These are phyloP conservation scores for Stellera chamaejasme DNA, from an alignment of 345 rosid genomes.

Conservation along the genomic window DNA sequence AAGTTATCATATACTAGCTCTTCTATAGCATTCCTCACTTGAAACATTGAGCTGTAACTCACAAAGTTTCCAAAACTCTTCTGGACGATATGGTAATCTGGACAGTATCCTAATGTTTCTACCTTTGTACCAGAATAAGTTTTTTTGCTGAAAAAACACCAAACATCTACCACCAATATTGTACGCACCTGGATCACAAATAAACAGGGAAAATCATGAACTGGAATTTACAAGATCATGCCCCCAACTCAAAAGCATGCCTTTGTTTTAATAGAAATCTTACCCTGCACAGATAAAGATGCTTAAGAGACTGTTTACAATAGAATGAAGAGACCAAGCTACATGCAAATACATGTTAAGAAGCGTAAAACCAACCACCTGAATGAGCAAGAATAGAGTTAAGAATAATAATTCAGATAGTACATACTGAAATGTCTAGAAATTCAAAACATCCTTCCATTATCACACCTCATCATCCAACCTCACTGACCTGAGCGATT, in stretches of 20 bases:
- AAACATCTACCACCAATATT: conserved; percentile 68
- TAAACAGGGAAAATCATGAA: conserved; percentile 26
- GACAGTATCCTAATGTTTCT: conserved; percentile 64
- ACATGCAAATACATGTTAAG: conserved; percentile 80
- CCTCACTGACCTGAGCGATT: too few species aligned
- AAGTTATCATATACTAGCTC: conserved; percentile 93
- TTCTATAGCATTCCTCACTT: conserved; percentile 78
- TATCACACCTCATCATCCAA: conserved; percentile 68
- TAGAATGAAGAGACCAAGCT: conserved; percentile 73
- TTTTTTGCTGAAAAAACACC: conserved; percentile 66
- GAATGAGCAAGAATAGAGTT: conserved; percentile 29
- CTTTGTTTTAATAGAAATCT: conserved; percentile 16
- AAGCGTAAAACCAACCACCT: conserved; percentile 82
- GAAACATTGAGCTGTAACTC: conserved; percentile 60
- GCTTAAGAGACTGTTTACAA: conserved; percentile 55
- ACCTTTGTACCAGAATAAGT: conserved; percentile 64
- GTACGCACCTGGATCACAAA: conserved; percentile 2
- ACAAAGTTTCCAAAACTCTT: conserved; percentile 85
- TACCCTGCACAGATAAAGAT: conserved; percentile 71
- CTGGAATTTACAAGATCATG: conserved; percentile 23
- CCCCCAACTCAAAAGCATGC: background rate
- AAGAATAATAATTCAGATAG: conserved; percentile 17
- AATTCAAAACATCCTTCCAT: conserved; percentile 8
- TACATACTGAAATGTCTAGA: background rate
- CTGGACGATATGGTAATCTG: conserved; percentile 37